A percentile compares a stretch with the other conserved stretches of the same genome.
Conservation (phyloP, 2,329 filamentous ascomycete genomes). For the Xylaria sp. region DNA sequence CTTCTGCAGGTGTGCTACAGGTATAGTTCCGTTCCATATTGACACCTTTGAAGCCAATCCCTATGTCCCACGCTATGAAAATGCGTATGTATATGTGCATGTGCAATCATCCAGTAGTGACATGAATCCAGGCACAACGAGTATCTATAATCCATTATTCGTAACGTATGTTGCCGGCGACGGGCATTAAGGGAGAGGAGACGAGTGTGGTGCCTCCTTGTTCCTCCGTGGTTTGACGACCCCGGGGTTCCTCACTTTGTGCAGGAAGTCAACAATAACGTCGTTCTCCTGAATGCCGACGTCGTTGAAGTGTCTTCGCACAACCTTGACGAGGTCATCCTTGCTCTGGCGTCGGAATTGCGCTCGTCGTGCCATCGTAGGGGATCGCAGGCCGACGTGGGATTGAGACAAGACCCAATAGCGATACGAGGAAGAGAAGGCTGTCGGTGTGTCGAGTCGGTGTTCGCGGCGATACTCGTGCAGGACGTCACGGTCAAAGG, state of each 20-base stretch:
- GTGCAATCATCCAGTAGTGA: slow-evolving; percentile 24
- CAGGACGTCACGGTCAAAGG: slow-evolving; percentile 73
- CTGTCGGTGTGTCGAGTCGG: slow-evolving; percentile 74
- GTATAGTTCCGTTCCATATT: slow-evolving; percentile 10
- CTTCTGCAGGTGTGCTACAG: slow-evolving; percentile 1
- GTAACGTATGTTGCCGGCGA: slow-evolving; percentile 7
- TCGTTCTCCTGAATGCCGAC: slow-evolving; percentile 83
- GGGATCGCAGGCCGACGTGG: slow-evolving; percentile 75
- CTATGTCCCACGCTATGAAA: slow-evolving; percentile 7
- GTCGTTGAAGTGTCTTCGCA: slow-evolving; percentile 86
- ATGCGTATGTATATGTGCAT: slow-evolving; percentile 28
- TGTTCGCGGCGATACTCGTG: slow-evolving; percentile 81
- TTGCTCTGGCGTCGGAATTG: slow-evolving; percentile 74
- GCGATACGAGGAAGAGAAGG: slow-evolving; percentile 73
- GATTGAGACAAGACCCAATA: slow-evolving; percentile 70
- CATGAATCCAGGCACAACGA: slow-evolving; percentile 18
- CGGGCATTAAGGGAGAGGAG: slow-evolving; percentile 47
- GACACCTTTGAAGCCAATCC: neutral
- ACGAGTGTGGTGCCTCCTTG: slow-evolving; percentile 48
- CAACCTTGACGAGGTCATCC: slow-evolving; percentile 75
- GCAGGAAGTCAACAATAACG: slow-evolving; percentile 81
- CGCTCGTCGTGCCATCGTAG: slow-evolving; percentile 76
- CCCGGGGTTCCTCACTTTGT: slow-evolving; percentile 72
- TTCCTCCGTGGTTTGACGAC: slow-evolving; percentile 51
- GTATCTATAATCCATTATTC: slow-evolving; percentile 32